Evolutionary conservation across 805 yeast species (phyloP).

Genomic region (Kodamaea restingae): DNA sequence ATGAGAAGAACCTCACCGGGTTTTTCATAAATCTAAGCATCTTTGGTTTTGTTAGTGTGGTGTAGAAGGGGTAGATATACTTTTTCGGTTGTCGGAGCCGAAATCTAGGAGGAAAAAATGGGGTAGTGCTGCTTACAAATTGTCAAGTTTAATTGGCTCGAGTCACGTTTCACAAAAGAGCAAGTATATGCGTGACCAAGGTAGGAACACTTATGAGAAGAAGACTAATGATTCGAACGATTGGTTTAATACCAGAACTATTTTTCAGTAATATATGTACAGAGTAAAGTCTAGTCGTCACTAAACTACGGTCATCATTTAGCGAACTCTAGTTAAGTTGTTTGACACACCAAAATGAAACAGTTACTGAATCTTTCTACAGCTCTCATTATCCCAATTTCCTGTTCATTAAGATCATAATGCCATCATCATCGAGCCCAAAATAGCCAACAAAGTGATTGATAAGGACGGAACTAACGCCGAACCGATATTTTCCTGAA

Average conservation of each 20-base stretch:
- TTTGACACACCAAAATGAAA: no score
- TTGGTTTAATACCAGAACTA: no score
- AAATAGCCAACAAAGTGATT: background rate
- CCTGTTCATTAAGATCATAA: no score
- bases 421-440: background rate
- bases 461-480: background rate
- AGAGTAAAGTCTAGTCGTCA: no score
- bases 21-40: conserved; percentile 3
- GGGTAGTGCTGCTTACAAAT: conserved; percentile 4
- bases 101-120: background rate
- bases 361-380: no score
- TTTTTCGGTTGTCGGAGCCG: conserved; percentile 6
- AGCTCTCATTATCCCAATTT: no score
- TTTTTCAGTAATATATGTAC: no score
- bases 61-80: background rate
- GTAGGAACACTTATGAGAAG: background rate
- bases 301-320: no score
- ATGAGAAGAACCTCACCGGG: conserved; percentile 26
- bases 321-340: no score
- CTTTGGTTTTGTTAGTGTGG: background rate
- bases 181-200: no score
- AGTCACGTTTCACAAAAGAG: conserved; percentile 1
- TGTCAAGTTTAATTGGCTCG: background rate
- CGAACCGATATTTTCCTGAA: background rate
- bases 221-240: no score